Evolutionary conservation across 2,329 filamentous ascomycete species (phyloP).

Genomic region (Xylariaceae sp.): DNA sequence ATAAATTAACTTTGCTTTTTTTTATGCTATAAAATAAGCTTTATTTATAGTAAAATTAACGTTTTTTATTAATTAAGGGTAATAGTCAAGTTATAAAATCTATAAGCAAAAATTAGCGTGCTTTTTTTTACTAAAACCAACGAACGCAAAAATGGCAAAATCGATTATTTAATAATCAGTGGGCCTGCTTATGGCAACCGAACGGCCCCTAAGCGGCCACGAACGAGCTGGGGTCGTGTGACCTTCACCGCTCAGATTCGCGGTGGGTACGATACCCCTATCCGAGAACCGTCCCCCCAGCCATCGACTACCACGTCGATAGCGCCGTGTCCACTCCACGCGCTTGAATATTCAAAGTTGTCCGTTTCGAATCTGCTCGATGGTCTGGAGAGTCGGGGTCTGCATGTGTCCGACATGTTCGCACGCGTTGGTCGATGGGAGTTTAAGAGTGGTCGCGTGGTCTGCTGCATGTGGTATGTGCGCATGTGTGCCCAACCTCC

Average conservation of each 20-base stretch:
- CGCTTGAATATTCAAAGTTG: neutral
- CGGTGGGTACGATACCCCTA: slow-evolving; percentile 1
- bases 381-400: neutral
- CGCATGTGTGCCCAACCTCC: slow-evolving; percentile 5
- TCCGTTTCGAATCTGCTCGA: neutral
- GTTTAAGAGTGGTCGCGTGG: neutral
- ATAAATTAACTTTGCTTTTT: neutral
- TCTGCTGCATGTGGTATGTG: neutral
- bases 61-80: no score
- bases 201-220: no score
- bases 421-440: neutral
- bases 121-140: no score
- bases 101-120: no score
- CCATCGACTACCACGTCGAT: slow-evolving; percentile 20
- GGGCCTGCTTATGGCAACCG: neutral
- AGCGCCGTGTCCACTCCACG: neutral
- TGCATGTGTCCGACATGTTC: neutral
- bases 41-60: no score
- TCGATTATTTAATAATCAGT: no score
- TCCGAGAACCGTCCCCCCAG: slow-evolving; percentile 9
- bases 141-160: no score
- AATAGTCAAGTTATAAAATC: no score
- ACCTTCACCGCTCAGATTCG: slow-evolving; percentile 11
- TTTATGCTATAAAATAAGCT: neutral
- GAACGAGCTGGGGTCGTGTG: slow-evolving; percentile 1